Evolutionary conservation across 345 rosid genomes (phyloP).

Genomic region (Hibiscus syriacus): DNA sequence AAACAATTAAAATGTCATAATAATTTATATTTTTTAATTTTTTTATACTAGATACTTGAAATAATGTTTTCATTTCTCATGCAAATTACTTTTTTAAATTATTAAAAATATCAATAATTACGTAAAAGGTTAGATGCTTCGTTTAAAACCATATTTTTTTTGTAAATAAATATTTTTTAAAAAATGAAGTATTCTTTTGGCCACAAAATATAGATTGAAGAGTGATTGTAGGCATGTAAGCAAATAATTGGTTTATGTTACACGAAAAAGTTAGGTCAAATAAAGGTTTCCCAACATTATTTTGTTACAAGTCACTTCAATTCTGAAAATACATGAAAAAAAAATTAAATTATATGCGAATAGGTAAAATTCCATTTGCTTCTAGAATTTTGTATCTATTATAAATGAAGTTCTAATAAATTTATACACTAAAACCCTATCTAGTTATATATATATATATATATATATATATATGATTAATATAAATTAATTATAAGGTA

Average conservation of each 20-base stretch:
- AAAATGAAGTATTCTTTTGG: background rate
- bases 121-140: no score
- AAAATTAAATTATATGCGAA: background rate
- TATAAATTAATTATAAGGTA: no score
- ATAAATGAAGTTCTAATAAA: no score
- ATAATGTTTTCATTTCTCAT: background rate
- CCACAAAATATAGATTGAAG: background rate
- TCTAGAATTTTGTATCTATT: no score
- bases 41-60: background rate
- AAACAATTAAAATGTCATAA: background rate
- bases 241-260: background rate
- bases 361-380: no score
- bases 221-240: background rate
- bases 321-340: background rate
- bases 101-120: background rate
- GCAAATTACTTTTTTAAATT: background rate
- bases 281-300: background rate
- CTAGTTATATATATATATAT: no score
- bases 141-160: background rate
- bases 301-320: background rate
- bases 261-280: conserved; percentile 4
- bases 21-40: background rate
- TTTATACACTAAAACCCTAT: no score
- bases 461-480: no score
- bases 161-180: background rate